Evolutionary conservation across 768 basidiomycete genomes (phyloP).

Genomic region (Rhodotorula taiwanensis): DNA sequence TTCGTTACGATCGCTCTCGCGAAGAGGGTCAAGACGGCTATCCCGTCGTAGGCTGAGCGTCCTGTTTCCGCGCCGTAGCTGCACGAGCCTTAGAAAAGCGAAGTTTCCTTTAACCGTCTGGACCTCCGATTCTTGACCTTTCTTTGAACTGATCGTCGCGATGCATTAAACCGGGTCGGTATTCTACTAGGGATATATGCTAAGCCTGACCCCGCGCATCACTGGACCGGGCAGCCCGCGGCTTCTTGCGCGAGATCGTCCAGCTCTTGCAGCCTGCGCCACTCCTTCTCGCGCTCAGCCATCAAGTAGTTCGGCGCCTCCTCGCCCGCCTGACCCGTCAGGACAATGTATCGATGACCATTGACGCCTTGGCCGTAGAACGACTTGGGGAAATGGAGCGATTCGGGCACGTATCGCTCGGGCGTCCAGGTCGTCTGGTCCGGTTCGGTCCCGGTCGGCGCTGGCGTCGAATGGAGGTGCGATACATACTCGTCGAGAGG

Average conservation of each 20-base stretch:
- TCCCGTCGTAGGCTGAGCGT: slow-evolving; percentile 39
- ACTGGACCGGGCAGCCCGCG: background rate
- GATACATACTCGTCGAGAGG: slow-evolving; percentile 2
- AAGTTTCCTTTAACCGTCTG: no score
- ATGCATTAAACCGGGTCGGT: no score
- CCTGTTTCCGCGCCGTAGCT: background rate
- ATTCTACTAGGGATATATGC: no score
- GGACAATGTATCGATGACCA: slow-evolving; percentile 1
- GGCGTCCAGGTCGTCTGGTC: slow-evolving; percentile 1
- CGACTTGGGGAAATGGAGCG: background rate
- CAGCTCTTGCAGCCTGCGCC: background rate
- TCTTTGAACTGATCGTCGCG: no score
- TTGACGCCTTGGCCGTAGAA: background rate
- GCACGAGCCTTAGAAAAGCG: background rate
- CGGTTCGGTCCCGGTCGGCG: background rate
- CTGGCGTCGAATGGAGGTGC: background rate
- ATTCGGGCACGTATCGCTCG: slow-evolving; percentile 1
- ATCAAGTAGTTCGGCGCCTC: slow-evolving; percentile 1
- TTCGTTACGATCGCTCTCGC: slow-evolving; percentile 54
- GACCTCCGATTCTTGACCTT: no score
- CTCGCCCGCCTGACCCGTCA: background rate
- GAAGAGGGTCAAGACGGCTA: slow-evolving; percentile 54
- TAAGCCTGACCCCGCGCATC: background rate
- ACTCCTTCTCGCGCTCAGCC: background rate
- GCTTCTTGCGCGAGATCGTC: background rate